Percentiles rank a stretch among this genome's conserved stretches.
phyloP scores from a whole-genome alignment of 768 basidiomycete species.

The Melanogaster broomeanus region DNA sequence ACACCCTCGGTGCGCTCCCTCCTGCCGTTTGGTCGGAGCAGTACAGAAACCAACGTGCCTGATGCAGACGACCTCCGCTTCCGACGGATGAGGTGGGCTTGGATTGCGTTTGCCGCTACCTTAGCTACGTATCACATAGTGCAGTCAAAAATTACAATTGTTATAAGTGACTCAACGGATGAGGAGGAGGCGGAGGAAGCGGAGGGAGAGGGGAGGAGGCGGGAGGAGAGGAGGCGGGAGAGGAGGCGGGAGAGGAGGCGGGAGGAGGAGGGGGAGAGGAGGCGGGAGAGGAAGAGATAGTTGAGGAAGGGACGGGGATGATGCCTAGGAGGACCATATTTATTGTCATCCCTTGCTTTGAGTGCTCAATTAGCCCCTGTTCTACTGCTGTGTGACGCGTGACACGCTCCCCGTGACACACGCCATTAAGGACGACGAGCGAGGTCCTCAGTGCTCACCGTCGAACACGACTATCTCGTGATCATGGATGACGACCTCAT shows the following conservation, averaged over 20 bases:
- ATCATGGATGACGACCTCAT: constrained; percentile 63
- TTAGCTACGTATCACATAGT: constrained; percentile 42
- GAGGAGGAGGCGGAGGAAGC: not conserved
- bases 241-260: constrained; percentile 9
- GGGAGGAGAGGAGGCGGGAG: constrained; percentile 15
- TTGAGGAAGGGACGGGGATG: constrained; percentile 18
- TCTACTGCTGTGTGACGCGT: constrained; percentile 11
- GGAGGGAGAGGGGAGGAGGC: constrained; percentile 8
- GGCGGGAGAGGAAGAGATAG: not conserved
- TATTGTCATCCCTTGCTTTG: not conserved
- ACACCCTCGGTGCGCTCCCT: constrained; percentile 41
- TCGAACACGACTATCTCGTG: constrained; percentile 1
- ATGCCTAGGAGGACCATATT: not conserved
- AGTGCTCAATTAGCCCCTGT: not conserved
- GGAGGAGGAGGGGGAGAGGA: not conserved
- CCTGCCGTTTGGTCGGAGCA: constrained; percentile 20
- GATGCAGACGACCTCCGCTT: constrained; percentile 48
- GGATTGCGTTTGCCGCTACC: constrained; percentile 47
- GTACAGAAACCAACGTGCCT: constrained; percentile 10
- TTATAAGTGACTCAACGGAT: not conserved
- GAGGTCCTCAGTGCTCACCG: not conserved
- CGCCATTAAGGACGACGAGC: not conserved
- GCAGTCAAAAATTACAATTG: constrained; percentile 1
- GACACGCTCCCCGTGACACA: constrained; percentile 13
- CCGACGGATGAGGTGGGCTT: constrained; percentile 53